Evolutionary conservation across 2,329 filamentous ascomycete genomes (phyloP).

Genomic region (Cytospora piceae): DNA sequence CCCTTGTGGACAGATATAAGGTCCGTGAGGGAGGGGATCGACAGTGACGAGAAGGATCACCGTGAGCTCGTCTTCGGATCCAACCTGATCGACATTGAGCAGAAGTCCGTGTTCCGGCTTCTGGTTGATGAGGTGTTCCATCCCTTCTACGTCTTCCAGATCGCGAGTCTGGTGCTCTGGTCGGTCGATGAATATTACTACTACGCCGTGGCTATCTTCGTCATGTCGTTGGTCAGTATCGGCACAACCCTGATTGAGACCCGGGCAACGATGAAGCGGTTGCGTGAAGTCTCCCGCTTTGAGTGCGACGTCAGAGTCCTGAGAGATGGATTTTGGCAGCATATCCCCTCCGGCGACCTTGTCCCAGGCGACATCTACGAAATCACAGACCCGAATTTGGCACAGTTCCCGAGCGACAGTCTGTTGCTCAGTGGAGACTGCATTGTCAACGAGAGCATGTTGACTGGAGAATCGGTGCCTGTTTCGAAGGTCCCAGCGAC

Average conservation of each 20-base stretch:
- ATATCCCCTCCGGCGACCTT: slow-evolving; percentile 82
- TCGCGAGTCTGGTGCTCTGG: slow-evolving; percentile 92
- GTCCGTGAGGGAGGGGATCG: slow-evolving; percentile 76
- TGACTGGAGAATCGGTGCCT: slow-evolving; percentile 95
- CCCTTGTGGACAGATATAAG: slow-evolving; percentile 82
- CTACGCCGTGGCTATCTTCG: slow-evolving; percentile 91
- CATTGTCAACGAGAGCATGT: slow-evolving; percentile 99
- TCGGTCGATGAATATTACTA: slow-evolving; percentile 97
- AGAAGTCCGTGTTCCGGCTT: slow-evolving; percentile 82
- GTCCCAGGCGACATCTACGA: slow-evolving; percentile 97
- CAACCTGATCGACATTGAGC: slow-evolving; percentile 90
- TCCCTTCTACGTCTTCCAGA: slow-evolving; percentile 97
- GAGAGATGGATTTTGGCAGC: slow-evolving; percentile 93
- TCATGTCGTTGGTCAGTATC: slow-evolving; percentile 94
- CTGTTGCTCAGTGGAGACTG: slow-evolving; percentile 90
- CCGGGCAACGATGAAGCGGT: slow-evolving; percentile 84
- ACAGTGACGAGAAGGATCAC: slow-evolving; percentile 83
- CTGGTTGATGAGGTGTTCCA: slow-evolving; percentile 94
- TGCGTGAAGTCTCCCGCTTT: slow-evolving; percentile 90
- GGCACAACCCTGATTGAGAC: slow-evolving; percentile 88
- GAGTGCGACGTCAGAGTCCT: slow-evolving; percentile 94
- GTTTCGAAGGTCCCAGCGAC: slow-evolving; percentile 89
- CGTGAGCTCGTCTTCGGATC: slow-evolving; percentile 85
- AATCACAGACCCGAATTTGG: slow-evolving; percentile 87
- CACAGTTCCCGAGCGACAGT: slow-evolving; percentile 90